Base-by-base conservation (phyloP, 2,329 filamentous ascomycete species). In the Fusarium siculi region DNA sequence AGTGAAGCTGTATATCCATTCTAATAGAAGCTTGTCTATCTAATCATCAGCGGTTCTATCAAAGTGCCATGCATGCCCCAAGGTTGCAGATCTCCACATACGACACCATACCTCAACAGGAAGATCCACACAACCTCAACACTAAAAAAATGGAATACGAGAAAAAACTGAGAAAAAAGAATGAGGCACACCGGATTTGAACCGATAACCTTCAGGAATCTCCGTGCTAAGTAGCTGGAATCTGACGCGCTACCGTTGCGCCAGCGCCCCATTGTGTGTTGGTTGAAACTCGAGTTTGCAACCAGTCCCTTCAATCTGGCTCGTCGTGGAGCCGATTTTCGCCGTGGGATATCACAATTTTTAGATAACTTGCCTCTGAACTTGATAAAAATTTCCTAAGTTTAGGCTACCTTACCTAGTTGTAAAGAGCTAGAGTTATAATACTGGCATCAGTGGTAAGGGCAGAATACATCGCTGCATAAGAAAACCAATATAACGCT, bases 161-260 rank as follows among this genome's bases (percentile, higher is more conserved):
- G 40, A 32, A 18, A 30, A 49, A 53, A 12, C 7, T 4, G 23
- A 30, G 19, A 54, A 39, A 28, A 53, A 54, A 37, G 50, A 53
- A 40, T 54, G 50, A 54, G 50, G 50, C 50, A 54, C 50, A 54
- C 50, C 50, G 50, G 50, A 54, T 54, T 54, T 54, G 50, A 54
- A 54, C 50, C 50, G 50, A 54, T 54, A 54, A 54, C 50, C 50
- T 54, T 54, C 50, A 54, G 50, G 50, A 54, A 54, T 54, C 50
- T 54, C 50, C 34, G 34, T 54, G 50, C 50, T 54, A 9, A 12
- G 4, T 12, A 54, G 50, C 50, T 54, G 50, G 50, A 54, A 54
- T 54, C 50, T 54, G 50, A 54, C 50, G 50, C 50, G 50, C 50
- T 54, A 54, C 50, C 50, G 50, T 54, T 54, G 50, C 50, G 50